phyloP scores from a whole-genome alignment of 768 basidiomycete genomes.

The Obba rivulosa region DNA sequence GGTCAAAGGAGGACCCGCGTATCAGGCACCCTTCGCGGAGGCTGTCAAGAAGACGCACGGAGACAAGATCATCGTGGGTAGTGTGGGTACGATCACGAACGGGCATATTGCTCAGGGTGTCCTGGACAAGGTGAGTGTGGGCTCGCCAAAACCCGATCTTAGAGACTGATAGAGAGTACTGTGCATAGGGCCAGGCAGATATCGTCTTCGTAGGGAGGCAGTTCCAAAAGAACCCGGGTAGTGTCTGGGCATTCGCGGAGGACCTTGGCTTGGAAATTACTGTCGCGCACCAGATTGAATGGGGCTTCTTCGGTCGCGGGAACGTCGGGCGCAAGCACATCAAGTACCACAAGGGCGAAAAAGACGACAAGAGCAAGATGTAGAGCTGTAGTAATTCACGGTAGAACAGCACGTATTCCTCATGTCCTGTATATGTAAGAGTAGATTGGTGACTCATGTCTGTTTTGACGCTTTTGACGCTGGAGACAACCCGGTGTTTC shows the following conservation, averaged over 20 bases:
- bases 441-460: too few species aligned
- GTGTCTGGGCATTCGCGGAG: slow-evolving; percentile 46
- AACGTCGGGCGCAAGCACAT: slow-evolving; percentile 3
- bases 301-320: slow-evolving; percentile 40
- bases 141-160: slow-evolving; percentile 36
- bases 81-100: slow-evolving; percentile 52
- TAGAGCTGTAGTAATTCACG: too few species aligned
- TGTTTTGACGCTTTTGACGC: too few species aligned
- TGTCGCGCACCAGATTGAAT: slow-evolving; percentile 49
- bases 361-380: too few species aligned
- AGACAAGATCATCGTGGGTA: slow-evolving; percentile 38
- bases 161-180: neutral
- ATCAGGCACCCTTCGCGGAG: slow-evolving; percentile 13
- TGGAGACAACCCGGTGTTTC: too few species aligned
- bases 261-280: slow-evolving; percentile 45
- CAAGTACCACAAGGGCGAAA: neutral
- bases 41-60: slow-evolving; percentile 40
- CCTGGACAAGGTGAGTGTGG: slow-evolving; percentile 34
- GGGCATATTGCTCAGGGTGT: slow-evolving; percentile 55
- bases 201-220: slow-evolving; percentile 32
- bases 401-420: too few species aligned
- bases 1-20: slow-evolving; percentile 38
- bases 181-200: slow-evolving; percentile 50
- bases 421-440: too few species aligned
- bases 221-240: slow-evolving; percentile 58